Percentiles rank a stretch among this genome's conserved stretches.
These are phyloP conservation scores for Calonectria hongkongensis DNA, from an alignment of 2,329 filamentous ascomycete species.

Conservation along the genomic window DNA sequence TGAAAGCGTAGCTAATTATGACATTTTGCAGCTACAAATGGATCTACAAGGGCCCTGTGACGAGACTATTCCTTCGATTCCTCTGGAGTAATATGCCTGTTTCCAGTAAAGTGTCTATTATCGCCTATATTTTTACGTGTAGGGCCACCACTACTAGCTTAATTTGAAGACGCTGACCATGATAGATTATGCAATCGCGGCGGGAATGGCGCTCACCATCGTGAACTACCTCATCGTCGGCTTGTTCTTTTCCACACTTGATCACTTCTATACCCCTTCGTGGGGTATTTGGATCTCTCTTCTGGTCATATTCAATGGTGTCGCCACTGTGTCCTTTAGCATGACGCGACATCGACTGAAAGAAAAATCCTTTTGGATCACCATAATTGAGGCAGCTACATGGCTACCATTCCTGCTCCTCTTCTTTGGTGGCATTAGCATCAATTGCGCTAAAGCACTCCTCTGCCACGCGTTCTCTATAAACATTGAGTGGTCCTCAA, in stretches of 20 bases:
- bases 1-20: conserved; percentile 5
- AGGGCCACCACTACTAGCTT: conserved; percentile 19
- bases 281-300: conserved; percentile 77
- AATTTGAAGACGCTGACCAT: conserved; percentile 3
- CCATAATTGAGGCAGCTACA: conserved; percentile 51
- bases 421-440: conserved; percentile 57
- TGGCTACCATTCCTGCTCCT: conserved; percentile 56
- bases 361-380: conserved; percentile 53
- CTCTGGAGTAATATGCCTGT: conserved; percentile 69
- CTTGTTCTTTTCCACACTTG: conserved; percentile 80
- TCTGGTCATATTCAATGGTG: conserved; percentile 52
- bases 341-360: conserved; percentile 55
- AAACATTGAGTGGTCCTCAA: conserved; percentile 57
- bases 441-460: conserved; percentile 55
- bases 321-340: conserved; percentile 49
- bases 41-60: conserved; percentile 78
- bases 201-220: conserved; percentile 78
- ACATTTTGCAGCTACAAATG: conserved; percentile 64
- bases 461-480: conserved; percentile 54
- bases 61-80: conserved; percentile 66
- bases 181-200: conserved; percentile 78
- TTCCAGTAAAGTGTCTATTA: conserved; percentile 81
- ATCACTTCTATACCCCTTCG: conserved; percentile 81
- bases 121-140: conserved; percentile 81
- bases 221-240: conserved; percentile 84